Evolutionary conservation across 192 early-diverging fungal species (phyloP).

Genomic region (Lobosporangium transversale): DNA sequence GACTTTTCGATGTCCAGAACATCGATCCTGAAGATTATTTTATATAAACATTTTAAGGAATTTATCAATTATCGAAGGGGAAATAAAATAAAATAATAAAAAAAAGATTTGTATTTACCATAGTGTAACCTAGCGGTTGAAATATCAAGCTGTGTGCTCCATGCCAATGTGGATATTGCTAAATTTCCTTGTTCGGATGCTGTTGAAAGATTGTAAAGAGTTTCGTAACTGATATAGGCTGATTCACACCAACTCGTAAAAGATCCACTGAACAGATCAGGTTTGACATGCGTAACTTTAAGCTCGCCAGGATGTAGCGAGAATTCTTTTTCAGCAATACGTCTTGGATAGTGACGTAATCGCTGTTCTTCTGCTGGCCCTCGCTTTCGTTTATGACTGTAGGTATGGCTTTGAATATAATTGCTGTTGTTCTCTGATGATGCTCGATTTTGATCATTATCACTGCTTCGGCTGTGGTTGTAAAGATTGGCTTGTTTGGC

Average conservation of each 20-base stretch:
- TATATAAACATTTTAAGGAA: too few relatives aligned
- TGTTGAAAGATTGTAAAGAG: constrained; percentile 23
- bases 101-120: constrained; percentile 8
- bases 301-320: constrained; percentile 5
- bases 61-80: too few relatives aligned
- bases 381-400: background rate
- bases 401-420: too few relatives aligned
- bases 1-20: background rate
- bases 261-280: background rate
- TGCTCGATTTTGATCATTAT: too few relatives aligned
- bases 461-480: too few relatives aligned
- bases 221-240: constrained; percentile 36
- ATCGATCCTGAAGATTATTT: constrained; percentile 15
- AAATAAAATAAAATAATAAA: too few relatives aligned
- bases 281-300: background rate
- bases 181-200: constrained; percentile 1
- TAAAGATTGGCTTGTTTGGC: too few relatives aligned
- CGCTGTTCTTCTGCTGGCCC: constrained; percentile 6
- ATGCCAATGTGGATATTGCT: constrained; percentile 20
- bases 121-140: constrained; percentile 38
- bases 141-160: constrained; percentile 43
- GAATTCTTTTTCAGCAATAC: background rate
- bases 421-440: background rate
- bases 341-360: background rate
- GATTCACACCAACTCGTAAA: constrained; percentile 10